Evolutionary conservation across 1,284 basidiomycete species (phyloP), one percentile per base, ranked within the genome.

Genomic region (Sporisorium scitamineum): DNA sequence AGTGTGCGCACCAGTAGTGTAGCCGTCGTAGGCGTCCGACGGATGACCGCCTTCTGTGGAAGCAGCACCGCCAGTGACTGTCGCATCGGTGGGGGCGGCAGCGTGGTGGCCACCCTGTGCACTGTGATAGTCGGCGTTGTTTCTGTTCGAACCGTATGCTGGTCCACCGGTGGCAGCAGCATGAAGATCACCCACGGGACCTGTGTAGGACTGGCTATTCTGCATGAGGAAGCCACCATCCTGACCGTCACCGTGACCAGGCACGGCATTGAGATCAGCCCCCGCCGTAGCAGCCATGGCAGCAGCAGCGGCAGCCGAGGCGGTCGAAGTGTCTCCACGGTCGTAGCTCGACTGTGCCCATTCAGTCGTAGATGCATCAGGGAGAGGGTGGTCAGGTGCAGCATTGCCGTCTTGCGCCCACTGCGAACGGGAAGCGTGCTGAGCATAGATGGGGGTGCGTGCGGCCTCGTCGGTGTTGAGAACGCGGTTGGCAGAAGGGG

Each of bases 21-120:
- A 73, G n/a, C 63, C 70, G 41, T 77, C 75, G 45, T 77, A 72
- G 16, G 74, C 74, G 22, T 77, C 76, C 11, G 70, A 68, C 13
- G 62, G 58, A 16, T 69, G 59, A 5, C 54, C 68, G 13, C 57
- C 64, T 20, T 68, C 63, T 1, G 67, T 69, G 8, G 76, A 66
- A 26, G 57, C 24, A 8, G 54, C 48, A n/a, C 39, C 51, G 14
- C 39, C 56, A 1, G 56, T 42, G 1, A 29, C 14, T 7, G 39
- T 42, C n/a, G 39, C 39, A 2, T 50, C 60, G 8, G 45, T 26
- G 7, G 55, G 31, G 0, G 54, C 57, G 14, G 47, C 39, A 7
- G 45, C 50, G 14, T 16, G 44, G 47, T 65, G 67, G 3, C 41
- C 58, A 16, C 68, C 71, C 39, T 71, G 74, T 14, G 67, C 75